phyloP scores from a whole-genome alignment of 768 basidiomycete species.

The Kockovaella imperatae region DNA sequence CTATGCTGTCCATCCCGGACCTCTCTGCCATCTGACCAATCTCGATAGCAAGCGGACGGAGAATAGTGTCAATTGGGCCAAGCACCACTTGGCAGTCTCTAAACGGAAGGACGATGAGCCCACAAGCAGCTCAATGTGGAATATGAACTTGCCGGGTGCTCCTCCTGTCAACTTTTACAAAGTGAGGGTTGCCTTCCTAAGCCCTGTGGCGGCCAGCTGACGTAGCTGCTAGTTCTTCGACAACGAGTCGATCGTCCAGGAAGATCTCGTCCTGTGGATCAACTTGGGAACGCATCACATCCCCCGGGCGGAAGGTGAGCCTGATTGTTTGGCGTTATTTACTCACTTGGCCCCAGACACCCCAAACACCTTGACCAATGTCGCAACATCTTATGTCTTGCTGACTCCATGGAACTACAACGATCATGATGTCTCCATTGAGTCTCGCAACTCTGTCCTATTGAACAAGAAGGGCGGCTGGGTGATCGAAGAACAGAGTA shows the following conservation, averaged over 20 bases:
- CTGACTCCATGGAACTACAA: constrained; percentile 61
- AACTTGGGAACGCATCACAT: constrained; percentile 64
- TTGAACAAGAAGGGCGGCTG: constrained; percentile 4
- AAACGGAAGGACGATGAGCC: constrained; percentile 59
- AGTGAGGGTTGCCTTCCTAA: constrained; percentile 3
- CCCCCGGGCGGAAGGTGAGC: constrained; percentile 52
- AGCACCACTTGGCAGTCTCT: constrained; percentile 57
- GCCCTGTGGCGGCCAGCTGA: not conserved
- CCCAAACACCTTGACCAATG: constrained; percentile 24
- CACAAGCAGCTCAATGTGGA: constrained; percentile 56
- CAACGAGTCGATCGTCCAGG: constrained; percentile 56
- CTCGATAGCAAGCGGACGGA: constrained; percentile 56
- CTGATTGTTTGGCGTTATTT: not conserved
- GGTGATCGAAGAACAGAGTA: constrained; percentile 4
- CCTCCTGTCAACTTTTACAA: constrained; percentile 25
- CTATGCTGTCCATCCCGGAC: constrained; percentile 58
- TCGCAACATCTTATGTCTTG: constrained; percentile 47
- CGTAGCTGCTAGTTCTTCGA: constrained; percentile 51
- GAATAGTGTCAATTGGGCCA: constrained; percentile 61
- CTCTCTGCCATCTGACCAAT: constrained; percentile 49
- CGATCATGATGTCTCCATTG: constrained; percentile 58
- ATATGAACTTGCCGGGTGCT: constrained; percentile 55
- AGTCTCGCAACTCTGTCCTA: constrained; percentile 35
- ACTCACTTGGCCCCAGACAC: no score
- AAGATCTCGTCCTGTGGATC: constrained; percentile 61